These are phyloP conservation scores for Cyclaneusma minus DNA, from an alignment of 2,329 filamentous ascomycete genomes.

Conservation along the genomic window DNA sequence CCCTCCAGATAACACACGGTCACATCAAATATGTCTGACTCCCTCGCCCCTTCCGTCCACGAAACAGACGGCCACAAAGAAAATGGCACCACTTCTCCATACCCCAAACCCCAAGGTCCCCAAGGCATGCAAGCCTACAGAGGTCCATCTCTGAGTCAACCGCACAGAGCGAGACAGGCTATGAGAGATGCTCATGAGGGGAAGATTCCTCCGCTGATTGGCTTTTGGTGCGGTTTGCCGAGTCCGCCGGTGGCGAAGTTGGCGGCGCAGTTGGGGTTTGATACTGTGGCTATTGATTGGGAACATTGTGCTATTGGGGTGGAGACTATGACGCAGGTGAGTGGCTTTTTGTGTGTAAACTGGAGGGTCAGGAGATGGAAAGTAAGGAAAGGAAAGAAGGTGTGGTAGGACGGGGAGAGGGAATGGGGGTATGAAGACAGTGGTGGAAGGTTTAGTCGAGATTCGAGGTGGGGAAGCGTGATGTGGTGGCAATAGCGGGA, in stretches of 20 bases:
- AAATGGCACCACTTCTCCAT: no score
- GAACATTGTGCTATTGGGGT: constrained; percentile 29
- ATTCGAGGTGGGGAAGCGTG: no score
- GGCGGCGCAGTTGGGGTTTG: constrained; percentile 26
- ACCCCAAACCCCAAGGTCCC: no score
- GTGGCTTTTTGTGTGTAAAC: constrained; percentile 1
- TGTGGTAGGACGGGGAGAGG: no score
- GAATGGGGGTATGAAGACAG: no score
- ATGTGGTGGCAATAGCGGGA: no score
- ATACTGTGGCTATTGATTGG: constrained; percentile 31
- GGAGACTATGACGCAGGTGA: constrained; percentile 31
- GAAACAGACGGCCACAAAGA: neutral
- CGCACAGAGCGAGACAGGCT: constrained; percentile 27
- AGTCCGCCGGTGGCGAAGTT: constrained; percentile 24
- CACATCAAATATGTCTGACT: no score
- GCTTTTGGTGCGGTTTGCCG: constrained; percentile 25
- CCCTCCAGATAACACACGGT: no score
- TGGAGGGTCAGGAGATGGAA: neutral
- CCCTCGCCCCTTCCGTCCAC: neutral
- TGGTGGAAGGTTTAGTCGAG: no score
- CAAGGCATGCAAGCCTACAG: constrained; percentile 27
- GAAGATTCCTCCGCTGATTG: constrained; percentile 27
- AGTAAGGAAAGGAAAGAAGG: neutral
- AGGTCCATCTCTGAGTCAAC: constrained; percentile 29
- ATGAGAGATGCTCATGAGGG: constrained; percentile 29